phyloP scores from a whole-genome alignment of 306 rosid genomes.

The Rosa persica region DNA sequence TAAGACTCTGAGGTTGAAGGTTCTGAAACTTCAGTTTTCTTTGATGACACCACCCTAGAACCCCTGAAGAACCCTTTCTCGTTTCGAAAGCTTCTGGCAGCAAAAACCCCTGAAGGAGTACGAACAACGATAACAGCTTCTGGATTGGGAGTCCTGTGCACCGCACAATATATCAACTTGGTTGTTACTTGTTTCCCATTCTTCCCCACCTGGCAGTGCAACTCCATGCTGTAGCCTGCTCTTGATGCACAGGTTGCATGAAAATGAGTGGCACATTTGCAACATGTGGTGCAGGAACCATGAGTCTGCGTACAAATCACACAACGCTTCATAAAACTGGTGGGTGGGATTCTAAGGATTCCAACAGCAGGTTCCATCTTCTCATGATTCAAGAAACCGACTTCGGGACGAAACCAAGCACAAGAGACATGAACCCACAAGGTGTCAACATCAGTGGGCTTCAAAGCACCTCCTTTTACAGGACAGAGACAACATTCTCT shows the following conservation, averaged over 20 bases:
- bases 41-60: slow-evolving; percentile 67
- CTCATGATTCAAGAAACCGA: slow-evolving; percentile 70
- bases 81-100: slow-evolving; percentile 69
- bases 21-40: slow-evolving; percentile 52
- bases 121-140: slow-evolving; percentile 74
- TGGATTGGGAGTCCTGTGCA: slow-evolving; percentile 82
- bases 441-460: slow-evolving; percentile 85
- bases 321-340: slow-evolving; percentile 69
- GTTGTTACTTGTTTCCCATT: slow-evolving; percentile 59
- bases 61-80: slow-evolving; percentile 72
- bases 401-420: slow-evolving; percentile 91
- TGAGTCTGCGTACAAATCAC: slow-evolving; percentile 88
- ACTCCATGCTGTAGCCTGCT: slow-evolving; percentile 93
- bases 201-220: slow-evolving; percentile 66
- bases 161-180: slow-evolving; percentile 76
- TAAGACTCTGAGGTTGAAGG: slow-evolving; percentile 51
- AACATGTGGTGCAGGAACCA: slow-evolving; percentile 89
- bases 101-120: slow-evolving; percentile 63
- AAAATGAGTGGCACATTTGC: slow-evolving; percentile 88
- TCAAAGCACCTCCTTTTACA: slow-evolving; percentile 96
- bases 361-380: slow-evolving; percentile 94
- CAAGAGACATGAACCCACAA: slow-evolving; percentile 95
- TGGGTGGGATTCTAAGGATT: slow-evolving; percentile 73
- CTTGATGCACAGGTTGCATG: slow-evolving; percentile 84
- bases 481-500: slow-evolving; percentile 99